Conservation (phyloP, 306 rosid genomes). For the Argentina anserina region DNA sequence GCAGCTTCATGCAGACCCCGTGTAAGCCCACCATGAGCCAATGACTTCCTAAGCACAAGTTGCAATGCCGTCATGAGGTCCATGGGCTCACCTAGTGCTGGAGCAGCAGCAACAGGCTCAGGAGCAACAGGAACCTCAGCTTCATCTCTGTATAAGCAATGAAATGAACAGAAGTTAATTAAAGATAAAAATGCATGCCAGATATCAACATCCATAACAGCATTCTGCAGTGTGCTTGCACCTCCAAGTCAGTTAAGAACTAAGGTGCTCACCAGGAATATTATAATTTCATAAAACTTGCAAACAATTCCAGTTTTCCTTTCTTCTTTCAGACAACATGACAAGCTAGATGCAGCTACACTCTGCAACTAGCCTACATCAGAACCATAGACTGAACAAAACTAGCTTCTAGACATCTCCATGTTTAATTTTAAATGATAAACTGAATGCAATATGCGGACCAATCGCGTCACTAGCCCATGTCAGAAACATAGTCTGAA, state of each 20-base stretch:
- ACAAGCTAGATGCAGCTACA: too few species aligned
- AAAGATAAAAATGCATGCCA: neutral
- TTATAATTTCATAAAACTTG: too few species aligned
- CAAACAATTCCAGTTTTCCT: too few species aligned
- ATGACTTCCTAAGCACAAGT: slow-evolving; percentile 72
- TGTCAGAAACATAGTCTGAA: too few species aligned
- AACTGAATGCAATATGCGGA: neutral
- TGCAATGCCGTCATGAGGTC: slow-evolving; percentile 54
- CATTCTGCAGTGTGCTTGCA: neutral
- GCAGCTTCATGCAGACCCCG: slow-evolving; percentile 77
- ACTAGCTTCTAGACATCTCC: too few species aligned
- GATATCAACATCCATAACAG: too few species aligned
- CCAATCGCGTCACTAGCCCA: too few species aligned
- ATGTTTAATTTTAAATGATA: too few species aligned
- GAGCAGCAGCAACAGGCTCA: slow-evolving; percentile 22
- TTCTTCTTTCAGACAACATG: too few species aligned
- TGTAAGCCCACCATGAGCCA: slow-evolving; percentile 74
- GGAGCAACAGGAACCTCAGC: slow-evolving; percentile 24
- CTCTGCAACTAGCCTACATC: too few species aligned
- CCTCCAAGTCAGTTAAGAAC: neutral
- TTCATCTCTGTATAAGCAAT: slow-evolving; percentile 29
- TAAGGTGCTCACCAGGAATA: too few species aligned
- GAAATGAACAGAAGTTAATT: neutral
- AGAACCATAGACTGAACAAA: too few species aligned
- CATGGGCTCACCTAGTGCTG: slow-evolving; percentile 40